Evolutionary conservation across 371 early-diverging fungal genomes (phyloP).

Genomic region (Rhizopus arrhizus): DNA sequence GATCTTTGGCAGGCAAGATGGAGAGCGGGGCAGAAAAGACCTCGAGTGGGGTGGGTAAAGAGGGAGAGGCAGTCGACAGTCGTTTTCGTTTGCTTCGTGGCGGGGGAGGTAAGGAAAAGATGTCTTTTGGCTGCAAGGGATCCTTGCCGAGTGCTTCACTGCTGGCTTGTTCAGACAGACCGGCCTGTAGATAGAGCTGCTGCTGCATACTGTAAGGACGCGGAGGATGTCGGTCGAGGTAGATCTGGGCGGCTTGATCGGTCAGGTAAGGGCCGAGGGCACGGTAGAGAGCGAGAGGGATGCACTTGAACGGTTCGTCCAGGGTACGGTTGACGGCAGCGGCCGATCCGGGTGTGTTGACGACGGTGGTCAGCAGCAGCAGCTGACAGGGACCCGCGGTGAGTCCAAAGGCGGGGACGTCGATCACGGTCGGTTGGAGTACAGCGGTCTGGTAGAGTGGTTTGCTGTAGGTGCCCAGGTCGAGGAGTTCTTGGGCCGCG

Average conservation of each 20-base stretch:
- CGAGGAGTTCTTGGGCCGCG: slow-evolving; percentile 29
- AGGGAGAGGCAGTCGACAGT: slow-evolving; percentile 6
- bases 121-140: neutral
- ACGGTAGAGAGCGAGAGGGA: slow-evolving; percentile 34
- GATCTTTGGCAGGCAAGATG: slow-evolving; percentile 31
- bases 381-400: slow-evolving; percentile 39
- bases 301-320: slow-evolving; percentile 35
- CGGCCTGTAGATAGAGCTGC: slow-evolving; percentile 25
- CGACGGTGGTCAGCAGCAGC: slow-evolving; percentile 38
- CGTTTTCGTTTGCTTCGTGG: slow-evolving; percentile 33
- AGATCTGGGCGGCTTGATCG: slow-evolving; percentile 33
- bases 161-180: neutral
- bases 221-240: slow-evolving; percentile 8
- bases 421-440: slow-evolving; percentile 34
- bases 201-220: slow-evolving; percentile 25
- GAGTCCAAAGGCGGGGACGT: slow-evolving; percentile 41
- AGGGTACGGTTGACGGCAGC: slow-evolving; percentile 43
- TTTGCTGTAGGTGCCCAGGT: slow-evolving; percentile 31
- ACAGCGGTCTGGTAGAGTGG: slow-evolving; percentile 29
- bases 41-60: slow-evolving; percentile 1
- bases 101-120: slow-evolving; percentile 31
- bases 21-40: slow-evolving; percentile 19
- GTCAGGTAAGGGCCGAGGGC: slow-evolving; percentile 33
- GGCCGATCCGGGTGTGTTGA: slow-evolving; percentile 34
- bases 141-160: neutral